Percentiles rank a stretch among this genome's conserved stretches.
phyloP scores from a whole-genome alignment of 2,329 filamentous ascomycete species.

The Cercospora sesami region DNA sequence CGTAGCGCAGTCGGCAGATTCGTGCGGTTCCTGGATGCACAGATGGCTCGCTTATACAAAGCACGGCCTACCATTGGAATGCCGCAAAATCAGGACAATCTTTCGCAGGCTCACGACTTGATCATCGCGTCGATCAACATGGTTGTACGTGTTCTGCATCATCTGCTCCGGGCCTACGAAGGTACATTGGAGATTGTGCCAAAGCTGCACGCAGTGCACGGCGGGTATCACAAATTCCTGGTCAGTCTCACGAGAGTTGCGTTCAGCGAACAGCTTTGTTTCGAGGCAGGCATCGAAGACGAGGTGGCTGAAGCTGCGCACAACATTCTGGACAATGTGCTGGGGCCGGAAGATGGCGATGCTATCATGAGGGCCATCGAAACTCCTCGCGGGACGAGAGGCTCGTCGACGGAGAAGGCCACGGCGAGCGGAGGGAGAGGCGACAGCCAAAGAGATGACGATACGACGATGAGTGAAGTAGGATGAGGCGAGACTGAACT shows the following conservation, averaged over 20 bases:
- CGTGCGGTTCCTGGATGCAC: conserved; percentile 72
- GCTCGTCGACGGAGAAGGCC: conserved; percentile 20
- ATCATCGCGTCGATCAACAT: conserved; percentile 58
- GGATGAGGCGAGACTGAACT: background rate
- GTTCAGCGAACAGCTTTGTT: conserved; percentile 75
- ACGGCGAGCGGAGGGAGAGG: conserved; percentile 9
- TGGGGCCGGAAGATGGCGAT: conserved; percentile 77
- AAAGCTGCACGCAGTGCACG: conserved; percentile 69
- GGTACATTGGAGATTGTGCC: conserved; percentile 64
- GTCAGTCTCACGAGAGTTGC: conserved; percentile 79
- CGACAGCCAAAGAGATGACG: conserved; percentile 16
- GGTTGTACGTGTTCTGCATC: conserved; percentile 61
- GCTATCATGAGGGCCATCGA: conserved; percentile 53
- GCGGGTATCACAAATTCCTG: conserved; percentile 78
- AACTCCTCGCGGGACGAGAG: conserved; percentile 35
- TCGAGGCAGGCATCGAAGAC: conserved; percentile 74
- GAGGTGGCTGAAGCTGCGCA: conserved; percentile 80
- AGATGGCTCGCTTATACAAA: conserved; percentile 62
- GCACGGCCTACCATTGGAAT: conserved; percentile 31
- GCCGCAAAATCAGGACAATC: background rate
- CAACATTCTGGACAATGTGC: conserved; percentile 73
- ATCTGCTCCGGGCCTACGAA: conserved; percentile 59
- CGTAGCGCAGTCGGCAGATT: conserved; percentile 70
- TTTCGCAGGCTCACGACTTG: conserved; percentile 39
- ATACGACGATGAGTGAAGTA: conserved; percentile 27